Evolutionary conservation across 148 eudicot genomes (phyloP).

Genomic region (Polygonum maritimum): DNA sequence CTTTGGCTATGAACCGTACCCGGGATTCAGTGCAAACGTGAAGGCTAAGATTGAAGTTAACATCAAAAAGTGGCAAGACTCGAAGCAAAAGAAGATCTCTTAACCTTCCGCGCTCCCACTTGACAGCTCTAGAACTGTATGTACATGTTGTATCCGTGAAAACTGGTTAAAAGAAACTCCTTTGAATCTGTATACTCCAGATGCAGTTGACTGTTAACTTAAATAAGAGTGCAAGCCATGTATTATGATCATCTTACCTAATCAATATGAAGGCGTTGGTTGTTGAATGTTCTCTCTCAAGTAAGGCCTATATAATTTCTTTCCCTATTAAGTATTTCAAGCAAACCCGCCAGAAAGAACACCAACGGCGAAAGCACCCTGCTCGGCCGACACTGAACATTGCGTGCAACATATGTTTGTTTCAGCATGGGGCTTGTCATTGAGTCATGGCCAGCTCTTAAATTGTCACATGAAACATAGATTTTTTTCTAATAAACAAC

Average conservation of each 20-base stretch:
- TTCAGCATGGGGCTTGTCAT: too few species aligned
- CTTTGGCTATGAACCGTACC: constrained; percentile 82
- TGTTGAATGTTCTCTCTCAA: background rate
- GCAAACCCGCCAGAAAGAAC: too few species aligned
- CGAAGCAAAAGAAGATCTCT: constrained; percentile 45
- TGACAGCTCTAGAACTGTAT: background rate
- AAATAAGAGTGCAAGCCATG: background rate
- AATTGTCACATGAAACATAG: too few species aligned
- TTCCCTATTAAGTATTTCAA: too few species aligned
- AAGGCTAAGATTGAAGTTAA: constrained; percentile 50
- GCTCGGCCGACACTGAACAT: too few species aligned
- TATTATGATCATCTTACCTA: background rate
- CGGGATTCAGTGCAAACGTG: constrained; percentile 59
- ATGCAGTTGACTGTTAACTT: background rate
- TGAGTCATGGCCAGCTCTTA: too few species aligned
- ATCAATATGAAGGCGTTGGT: background rate
- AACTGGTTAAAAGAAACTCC: background rate
- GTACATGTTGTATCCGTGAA: background rate
- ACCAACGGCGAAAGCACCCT: too few species aligned
- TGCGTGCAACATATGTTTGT: too few species aligned
- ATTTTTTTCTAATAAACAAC: too few species aligned
- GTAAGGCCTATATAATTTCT: background rate
- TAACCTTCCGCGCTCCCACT: constrained; percentile 16
- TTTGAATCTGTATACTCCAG: background rate
- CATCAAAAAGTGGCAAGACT: constrained; percentile 63